Evolutionary conservation across 2,329 filamentous ascomycete genomes (phyloP).

Genomic region (Pseudogymnoascus sp.): DNA sequence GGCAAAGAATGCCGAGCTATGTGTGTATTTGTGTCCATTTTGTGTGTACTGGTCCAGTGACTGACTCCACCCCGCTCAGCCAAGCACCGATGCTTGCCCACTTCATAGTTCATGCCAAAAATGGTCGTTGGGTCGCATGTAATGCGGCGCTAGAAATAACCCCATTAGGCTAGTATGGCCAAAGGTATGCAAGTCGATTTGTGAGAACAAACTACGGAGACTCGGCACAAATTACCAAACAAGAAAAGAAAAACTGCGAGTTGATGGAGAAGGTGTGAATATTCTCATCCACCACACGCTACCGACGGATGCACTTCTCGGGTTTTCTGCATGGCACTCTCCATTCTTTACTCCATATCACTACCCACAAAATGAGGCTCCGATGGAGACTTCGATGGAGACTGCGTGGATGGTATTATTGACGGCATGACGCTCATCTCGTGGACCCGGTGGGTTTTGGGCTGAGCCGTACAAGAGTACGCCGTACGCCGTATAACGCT

Average conservation of each 20-base stretch:
- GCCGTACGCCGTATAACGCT: background rate
- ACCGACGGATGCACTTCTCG: background rate
- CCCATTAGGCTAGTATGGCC: background rate
- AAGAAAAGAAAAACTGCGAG: background rate
- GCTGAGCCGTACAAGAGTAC: background rate
- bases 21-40: background rate
- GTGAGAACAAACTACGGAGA: background rate
- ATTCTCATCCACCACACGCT: background rate
- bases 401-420: background rate
- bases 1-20: background rate
- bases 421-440: background rate
- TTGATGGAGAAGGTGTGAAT: background rate
- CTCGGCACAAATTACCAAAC: background rate
- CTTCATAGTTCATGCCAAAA: background rate
- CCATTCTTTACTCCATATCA: background rate
- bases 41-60: background rate
- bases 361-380: slow-evolving; percentile 1
- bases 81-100: background rate
- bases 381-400: background rate
- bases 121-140: background rate
- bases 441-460: background rate
- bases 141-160: background rate
- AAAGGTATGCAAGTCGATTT: background rate
- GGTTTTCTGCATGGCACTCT: background rate
- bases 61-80: background rate